A percentile compares a stretch with the other conserved stretches of the same genome.
These are phyloP conservation scores for Apophysomyces elegans DNA, from an alignment of 371 early-diverging fungal genomes.

Conservation along the genomic window DNA sequence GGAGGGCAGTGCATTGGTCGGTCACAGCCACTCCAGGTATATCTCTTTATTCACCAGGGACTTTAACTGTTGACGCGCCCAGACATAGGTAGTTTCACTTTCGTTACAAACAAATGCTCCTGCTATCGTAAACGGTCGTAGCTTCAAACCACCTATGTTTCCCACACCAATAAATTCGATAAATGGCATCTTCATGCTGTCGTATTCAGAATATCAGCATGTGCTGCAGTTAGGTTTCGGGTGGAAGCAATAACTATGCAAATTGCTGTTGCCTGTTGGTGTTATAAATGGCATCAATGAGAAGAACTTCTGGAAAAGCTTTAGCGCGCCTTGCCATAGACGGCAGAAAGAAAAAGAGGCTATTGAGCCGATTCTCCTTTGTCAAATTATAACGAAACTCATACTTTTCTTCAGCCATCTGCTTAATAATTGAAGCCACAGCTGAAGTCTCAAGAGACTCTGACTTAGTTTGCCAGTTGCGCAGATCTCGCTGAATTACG, in stretches of 20 bases:
- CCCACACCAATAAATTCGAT: too few relatives aligned
- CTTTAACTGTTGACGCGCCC: neutral
- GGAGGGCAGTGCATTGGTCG: constrained; percentile 4
- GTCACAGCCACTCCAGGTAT: neutral
- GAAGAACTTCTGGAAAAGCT: constrained; percentile 7
- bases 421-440: too few relatives aligned
- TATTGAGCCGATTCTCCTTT: too few relatives aligned
- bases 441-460: too few relatives aligned
- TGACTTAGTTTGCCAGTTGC: too few relatives aligned
- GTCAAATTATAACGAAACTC: too few relatives aligned
- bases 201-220: too few relatives aligned
- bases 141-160: neutral
- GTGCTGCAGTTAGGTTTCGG: too few relatives aligned
- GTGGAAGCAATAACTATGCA: neutral
- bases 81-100: constrained; percentile 2
- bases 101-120: constrained; percentile 13
- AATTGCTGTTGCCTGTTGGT: constrained; percentile 15
- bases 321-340: neutral
- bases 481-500: too few relatives aligned
- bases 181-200: too few relatives aligned
- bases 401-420: too few relatives aligned
- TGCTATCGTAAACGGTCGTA: constrained; percentile 16
- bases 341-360: constrained; percentile 6
- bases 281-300: constrained; percentile 20
- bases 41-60: neutral